Conservation (phyloP, 129 eudicot species). For the Flaveria brownii region DNA sequence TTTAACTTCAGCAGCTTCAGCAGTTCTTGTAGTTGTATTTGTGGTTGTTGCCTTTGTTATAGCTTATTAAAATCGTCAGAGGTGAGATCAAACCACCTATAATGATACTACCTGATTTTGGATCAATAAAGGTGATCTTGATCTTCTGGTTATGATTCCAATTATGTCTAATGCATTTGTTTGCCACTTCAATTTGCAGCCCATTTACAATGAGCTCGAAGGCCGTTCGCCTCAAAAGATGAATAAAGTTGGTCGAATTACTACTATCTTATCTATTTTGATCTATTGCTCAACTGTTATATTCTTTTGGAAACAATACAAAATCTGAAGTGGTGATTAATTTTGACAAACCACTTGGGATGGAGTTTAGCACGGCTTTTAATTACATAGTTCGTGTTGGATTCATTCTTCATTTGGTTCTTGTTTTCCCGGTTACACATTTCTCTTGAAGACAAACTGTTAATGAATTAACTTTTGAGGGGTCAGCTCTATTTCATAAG, state of each 20-base stretch:
- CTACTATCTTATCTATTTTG: constrained; percentile 57
- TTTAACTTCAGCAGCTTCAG: constrained; percentile 13
- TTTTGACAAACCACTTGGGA: no score
- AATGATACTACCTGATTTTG: constrained; percentile 69
- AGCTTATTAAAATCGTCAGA: constrained; percentile 67
- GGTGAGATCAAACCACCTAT: constrained; percentile 74
- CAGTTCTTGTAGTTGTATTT: constrained; percentile 57
- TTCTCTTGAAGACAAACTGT: no score
- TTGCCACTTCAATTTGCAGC: constrained; percentile 88
- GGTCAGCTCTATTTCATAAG: no score
- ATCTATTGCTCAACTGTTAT: constrained; percentile 78
- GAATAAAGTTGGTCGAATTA: constrained; percentile 74
- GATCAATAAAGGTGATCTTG: constrained; percentile 65
- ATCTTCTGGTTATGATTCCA: constrained; percentile 81
- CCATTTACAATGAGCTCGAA: constrained; percentile 90
- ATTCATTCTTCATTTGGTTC: no score
- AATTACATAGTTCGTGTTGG: no score
- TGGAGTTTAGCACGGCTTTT: no score
- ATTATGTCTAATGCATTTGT: constrained; percentile 85
- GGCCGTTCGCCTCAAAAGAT: constrained; percentile 72
- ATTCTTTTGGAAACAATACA: constrained; percentile 72
- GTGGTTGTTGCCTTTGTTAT: constrained; percentile 64
- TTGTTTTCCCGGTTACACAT: no score
- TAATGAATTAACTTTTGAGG: no score
- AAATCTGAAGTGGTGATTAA: no score